Evolutionary conservation across 2,329 filamentous ascomycete genomes (phyloP).

Genomic region (Stachybotrys chlorohalonatus): DNA sequence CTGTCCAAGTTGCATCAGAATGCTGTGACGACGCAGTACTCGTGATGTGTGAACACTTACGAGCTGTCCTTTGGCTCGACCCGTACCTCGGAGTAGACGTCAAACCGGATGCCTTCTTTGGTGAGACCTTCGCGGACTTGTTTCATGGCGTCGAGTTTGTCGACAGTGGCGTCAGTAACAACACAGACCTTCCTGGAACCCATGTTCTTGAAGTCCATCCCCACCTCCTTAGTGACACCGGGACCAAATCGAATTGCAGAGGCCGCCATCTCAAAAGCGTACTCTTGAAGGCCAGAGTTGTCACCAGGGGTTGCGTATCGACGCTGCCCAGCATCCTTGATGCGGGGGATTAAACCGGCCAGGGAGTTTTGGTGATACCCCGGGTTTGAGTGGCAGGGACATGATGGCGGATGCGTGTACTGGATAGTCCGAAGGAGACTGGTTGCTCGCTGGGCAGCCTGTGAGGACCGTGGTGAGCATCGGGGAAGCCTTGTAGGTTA

Average conservation of each 20-base stretch:
- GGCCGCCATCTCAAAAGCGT: constrained; percentile 98
- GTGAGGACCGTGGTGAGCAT: not conserved
- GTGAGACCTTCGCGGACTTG: constrained; percentile 76
- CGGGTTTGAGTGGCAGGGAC: constrained; percentile 89
- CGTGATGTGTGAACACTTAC: constrained; percentile 36
- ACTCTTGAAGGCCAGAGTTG: constrained; percentile 67
- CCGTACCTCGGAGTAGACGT: constrained; percentile 70
- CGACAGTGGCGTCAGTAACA: constrained; percentile 79
- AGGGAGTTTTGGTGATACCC: constrained; percentile 60
- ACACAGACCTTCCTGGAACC: constrained; percentile 80
- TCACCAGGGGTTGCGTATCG: constrained; percentile 64
- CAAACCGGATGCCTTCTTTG: constrained; percentile 69
- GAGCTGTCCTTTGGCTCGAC: constrained; percentile 94
- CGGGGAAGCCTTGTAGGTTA: not conserved
- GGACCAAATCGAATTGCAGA: constrained; percentile 91
- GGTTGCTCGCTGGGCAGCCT: constrained; percentile 56
- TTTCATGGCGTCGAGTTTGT: constrained; percentile 78
- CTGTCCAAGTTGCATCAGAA: constrained; percentile 28
- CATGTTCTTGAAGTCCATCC: constrained; percentile 95
- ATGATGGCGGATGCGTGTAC: constrained; percentile 77
- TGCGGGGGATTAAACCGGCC: constrained; percentile 40
- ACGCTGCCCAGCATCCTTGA: constrained; percentile 25
- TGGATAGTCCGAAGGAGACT: constrained; percentile 82
- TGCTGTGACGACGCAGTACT: constrained; percentile 2
- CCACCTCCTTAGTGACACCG: constrained; percentile 88